These are phyloP conservation scores for Chaetomium strumarium DNA, from an alignment of 2,329 filamentous ascomycete species.

Conservation along the genomic window DNA sequence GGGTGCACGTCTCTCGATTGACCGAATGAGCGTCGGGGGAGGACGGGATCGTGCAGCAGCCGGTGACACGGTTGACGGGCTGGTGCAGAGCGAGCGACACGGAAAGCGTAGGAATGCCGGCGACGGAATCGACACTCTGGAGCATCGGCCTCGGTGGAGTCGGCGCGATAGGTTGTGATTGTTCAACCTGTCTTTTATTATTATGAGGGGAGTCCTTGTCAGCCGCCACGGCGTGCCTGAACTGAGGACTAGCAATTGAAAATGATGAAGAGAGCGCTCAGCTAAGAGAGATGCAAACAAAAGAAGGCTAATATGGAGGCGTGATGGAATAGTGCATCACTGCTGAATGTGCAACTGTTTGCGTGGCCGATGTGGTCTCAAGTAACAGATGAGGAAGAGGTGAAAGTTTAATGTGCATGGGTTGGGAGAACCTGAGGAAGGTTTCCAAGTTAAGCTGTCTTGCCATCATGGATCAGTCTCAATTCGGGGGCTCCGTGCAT, in stretches of 20 bases:
- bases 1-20: constrained; percentile 16
- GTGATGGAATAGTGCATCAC: background rate
- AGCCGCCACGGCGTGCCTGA: constrained; percentile 8
- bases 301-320: background rate
- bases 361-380: background rate
- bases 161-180: constrained; percentile 25
- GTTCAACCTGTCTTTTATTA: constrained; percentile 32
- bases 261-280: background rate
- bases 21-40: constrained; percentile 10
- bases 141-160: constrained; percentile 34
- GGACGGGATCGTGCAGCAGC: constrained; percentile 17
- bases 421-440: background rate
- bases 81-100: constrained; percentile 9
- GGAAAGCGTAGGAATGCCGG: constrained; percentile 14
- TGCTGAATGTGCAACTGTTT: background rate
- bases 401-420: constrained; percentile 5
- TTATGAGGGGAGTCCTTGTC: constrained; percentile 20
- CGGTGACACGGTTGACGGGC: constrained; percentile 9
- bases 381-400: constrained; percentile 7
- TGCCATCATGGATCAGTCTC: no score
- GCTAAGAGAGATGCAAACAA: background rate
- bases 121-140: constrained; percentile 31
- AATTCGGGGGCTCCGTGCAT: constrained; percentile 1
- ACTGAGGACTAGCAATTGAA: background rate
- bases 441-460: no score